Conservation (phyloP, 805 yeast genomes). For the Teunomyces pallodes region DNA sequence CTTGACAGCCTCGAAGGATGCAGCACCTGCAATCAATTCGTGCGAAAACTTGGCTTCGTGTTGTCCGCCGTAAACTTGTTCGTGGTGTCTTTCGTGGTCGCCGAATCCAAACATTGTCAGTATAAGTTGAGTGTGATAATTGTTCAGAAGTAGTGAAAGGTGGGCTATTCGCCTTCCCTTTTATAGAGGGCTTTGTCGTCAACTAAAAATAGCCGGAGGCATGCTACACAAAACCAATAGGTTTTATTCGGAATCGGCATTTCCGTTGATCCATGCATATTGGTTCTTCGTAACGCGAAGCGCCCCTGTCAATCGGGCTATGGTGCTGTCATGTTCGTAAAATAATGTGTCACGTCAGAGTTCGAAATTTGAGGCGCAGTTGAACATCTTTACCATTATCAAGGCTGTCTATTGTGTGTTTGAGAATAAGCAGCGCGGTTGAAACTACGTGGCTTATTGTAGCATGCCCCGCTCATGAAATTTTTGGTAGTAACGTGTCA, state of each 20-base stretch:
- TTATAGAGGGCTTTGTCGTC: background rate
- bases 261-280: background rate
- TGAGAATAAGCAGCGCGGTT: background rate
- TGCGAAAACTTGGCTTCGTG: constrained; percentile 32
- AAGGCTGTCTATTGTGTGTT: background rate
- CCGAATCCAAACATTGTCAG: constrained; percentile 25
- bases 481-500: background rate
- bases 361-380: background rate
- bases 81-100: constrained; percentile 16
- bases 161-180: background rate
- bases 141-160: background rate
- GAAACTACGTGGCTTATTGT: background rate
- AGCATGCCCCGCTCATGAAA: background rate
- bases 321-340: background rate
- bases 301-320: background rate
- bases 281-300: background rate
- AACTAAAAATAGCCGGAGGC: background rate
- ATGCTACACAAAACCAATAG: background rate
- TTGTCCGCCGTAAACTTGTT: constrained; percentile 26
- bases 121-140: background rate
- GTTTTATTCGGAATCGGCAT: background rate
- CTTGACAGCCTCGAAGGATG: constrained; percentile 31
- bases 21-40: constrained; percentile 32
- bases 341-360: background rate
- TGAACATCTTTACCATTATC: background rate